These are phyloP conservation scores for Cryptococcus depauperatus DNA, from an alignment of 1,284 basidiomycete species.

Conservation along the genomic window DNA sequence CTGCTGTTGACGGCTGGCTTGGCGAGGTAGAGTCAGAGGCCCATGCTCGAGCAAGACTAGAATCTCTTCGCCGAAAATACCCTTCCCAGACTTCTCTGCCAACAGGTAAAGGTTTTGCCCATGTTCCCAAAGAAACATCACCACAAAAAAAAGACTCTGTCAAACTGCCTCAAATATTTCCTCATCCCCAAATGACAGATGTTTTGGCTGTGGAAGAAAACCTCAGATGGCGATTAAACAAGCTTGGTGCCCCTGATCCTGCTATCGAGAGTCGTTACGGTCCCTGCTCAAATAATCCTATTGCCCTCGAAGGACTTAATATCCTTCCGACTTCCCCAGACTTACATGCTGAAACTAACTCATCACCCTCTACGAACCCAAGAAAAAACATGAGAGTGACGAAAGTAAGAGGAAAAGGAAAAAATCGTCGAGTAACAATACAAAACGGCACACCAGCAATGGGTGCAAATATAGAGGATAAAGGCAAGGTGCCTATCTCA, in stretches of 20 bases:
- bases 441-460: constrained; percentile 13
- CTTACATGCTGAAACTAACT: neutral
- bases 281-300: constrained; percentile 29
- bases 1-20: constrained; percentile 25
- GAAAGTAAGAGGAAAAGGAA: constrained; percentile 26
- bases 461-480: constrained; percentile 7
- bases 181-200: constrained; percentile 46
- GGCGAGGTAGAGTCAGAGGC: constrained; percentile 30
- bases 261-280: constrained; percentile 39
- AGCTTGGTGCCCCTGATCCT: constrained; percentile 42
- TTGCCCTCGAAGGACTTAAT: constrained; percentile 36
- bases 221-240: constrained; percentile 42
- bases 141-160: constrained; percentile 1
- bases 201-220: constrained; percentile 45
- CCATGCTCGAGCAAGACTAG: constrained; percentile 21
- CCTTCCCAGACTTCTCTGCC: constrained; percentile 14
- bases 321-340: constrained; percentile 10
- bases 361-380: constrained; percentile 2
- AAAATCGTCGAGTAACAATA: constrained; percentile 17
- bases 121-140: constrained; percentile 20
- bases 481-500: constrained; percentile 1
- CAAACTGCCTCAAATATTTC: constrained; percentile 27
- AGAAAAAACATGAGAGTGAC: constrained; percentile 21
- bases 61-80: constrained; percentile 7
- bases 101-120: constrained; percentile 33